Conservation (phyloP, 495 filamentous ascomycete genomes). For the Penicillium cinerascens region DNA sequence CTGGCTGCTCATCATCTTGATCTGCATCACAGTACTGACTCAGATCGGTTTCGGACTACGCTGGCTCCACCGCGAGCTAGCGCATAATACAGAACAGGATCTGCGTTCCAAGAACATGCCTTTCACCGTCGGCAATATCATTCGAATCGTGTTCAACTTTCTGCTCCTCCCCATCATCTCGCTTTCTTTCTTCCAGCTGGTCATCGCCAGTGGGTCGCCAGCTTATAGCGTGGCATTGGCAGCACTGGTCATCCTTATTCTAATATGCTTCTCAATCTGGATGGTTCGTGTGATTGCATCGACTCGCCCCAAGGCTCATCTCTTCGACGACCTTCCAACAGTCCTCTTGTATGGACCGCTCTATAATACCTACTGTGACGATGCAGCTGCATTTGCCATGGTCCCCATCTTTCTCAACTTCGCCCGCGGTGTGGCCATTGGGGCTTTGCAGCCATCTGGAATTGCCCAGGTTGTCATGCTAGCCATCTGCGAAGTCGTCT, state of each 20-base stretch:
- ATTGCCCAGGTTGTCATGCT: slow-evolving; percentile 88
- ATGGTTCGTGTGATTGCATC: slow-evolving; percentile 72
- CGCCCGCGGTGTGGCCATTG: slow-evolving; percentile 83
- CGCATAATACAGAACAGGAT: slow-evolving; percentile 76
- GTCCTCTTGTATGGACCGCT: slow-evolving; percentile 88
- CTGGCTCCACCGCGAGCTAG: slow-evolving; percentile 68
- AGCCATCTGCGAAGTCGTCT: slow-evolving; percentile 89
- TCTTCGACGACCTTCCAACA: slow-evolving; percentile 90
- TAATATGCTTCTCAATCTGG: slow-evolving; percentile 73
- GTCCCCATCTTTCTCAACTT: slow-evolving; percentile 81
- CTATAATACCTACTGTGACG: slow-evolving; percentile 95
- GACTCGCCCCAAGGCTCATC: slow-evolving; percentile 74
- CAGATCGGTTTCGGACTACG: slow-evolving; percentile 73
- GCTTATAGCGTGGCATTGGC: slow-evolving; percentile 68
- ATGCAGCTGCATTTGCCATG: slow-evolving; percentile 82
- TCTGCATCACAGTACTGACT: slow-evolving; percentile 60
- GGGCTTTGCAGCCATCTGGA: slow-evolving; percentile 87
- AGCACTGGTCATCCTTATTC: slow-evolving; percentile 64
- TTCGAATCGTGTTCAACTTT: slow-evolving; percentile 88
- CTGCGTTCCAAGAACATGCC: slow-evolving; percentile 86
- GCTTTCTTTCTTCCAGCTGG: slow-evolving; percentile 84
- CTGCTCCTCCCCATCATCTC: slow-evolving; percentile 84
- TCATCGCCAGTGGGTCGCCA: slow-evolving; percentile 65
- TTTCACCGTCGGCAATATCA: slow-evolving; percentile 83
- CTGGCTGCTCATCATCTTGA: slow-evolving; percentile 76